These are phyloP conservation scores for Stachybotrys echinatus DNA, from an alignment of 2,329 filamentous ascomycete species.

Conservation along the genomic window DNA sequence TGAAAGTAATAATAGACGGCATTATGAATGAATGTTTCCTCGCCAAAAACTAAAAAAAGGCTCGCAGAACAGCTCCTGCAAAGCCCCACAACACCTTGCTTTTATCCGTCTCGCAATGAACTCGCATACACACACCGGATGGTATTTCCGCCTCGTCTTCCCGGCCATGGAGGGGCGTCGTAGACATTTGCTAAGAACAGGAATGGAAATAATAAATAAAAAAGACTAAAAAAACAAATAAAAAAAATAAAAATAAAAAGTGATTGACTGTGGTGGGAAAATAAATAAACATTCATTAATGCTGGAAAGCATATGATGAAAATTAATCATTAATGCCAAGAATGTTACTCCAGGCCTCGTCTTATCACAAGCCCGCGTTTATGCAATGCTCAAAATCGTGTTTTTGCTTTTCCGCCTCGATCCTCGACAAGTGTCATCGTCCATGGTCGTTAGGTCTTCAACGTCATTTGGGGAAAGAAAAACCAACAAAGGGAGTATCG, in stretches of 20 bases:
- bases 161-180: background rate
- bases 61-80: background rate
- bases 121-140: background rate
- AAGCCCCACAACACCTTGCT: background rate
- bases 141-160: background rate
- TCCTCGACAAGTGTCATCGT: background rate
- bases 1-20: too few relatives aligned
- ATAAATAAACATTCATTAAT: background rate
- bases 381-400: background rate
- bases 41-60: background rate
- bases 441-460: background rate
- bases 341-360: background rate
- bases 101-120: too few relatives aligned
- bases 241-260: background rate
- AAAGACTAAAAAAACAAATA: background rate
- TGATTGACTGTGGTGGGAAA: background rate
- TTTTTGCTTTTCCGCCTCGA: background rate
- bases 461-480: background rate
- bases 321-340: background rate
- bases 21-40: too few relatives aligned
- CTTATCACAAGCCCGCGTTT: background rate
- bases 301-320: too few relatives aligned
- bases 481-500: background rate
- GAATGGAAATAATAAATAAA: background rate
- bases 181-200: too few relatives aligned